Percentiles rank a stretch among this genome's conserved stretches.
These are phyloP conservation scores for Eucalyptus curtisii DNA, from an alignment of 345 rosid genomes.

Conservation along the genomic window DNA sequence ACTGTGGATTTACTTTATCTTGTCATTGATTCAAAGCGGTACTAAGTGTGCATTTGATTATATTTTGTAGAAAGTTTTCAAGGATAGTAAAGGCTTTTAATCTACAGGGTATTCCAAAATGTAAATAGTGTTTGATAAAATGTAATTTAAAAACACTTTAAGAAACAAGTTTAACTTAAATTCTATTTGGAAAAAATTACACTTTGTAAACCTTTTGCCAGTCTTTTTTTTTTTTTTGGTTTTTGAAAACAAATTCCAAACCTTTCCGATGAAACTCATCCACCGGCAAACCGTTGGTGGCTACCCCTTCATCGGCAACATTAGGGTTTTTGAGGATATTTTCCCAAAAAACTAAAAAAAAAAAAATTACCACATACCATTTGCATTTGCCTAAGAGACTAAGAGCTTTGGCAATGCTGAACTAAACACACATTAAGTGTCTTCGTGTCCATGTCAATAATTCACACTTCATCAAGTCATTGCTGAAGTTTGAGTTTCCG, in stretches of 20 bases:
- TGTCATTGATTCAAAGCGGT: not conserved
- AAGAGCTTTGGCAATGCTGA: not conserved
- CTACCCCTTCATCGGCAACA: not conserved
- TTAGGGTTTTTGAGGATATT: too few relatives aligned
- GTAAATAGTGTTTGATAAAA: too few relatives aligned
- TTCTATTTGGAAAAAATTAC: not conserved
- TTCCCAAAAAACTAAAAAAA: too few relatives aligned
- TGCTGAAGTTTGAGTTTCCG: not conserved
- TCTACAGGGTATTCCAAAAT: too few relatives aligned
- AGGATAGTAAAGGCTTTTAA: not conserved
- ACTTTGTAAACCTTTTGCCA: not conserved
- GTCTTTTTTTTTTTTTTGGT: not conserved
- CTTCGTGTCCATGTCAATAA: fast-evolving
- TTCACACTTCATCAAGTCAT: fast-evolving
- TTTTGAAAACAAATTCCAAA: not conserved
- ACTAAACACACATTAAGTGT: not conserved
- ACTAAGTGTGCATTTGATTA: not conserved
- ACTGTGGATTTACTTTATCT: not conserved
- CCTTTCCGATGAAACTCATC: not conserved
- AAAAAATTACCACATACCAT: too few relatives aligned
- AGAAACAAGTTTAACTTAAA: not conserved
- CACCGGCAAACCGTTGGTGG: fast-evolving
- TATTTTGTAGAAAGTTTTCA: too few relatives aligned
- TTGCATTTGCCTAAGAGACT: too few relatives aligned
- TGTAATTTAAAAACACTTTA: not conserved